Base-by-base conservation (phyloP, 2,329 filamentous ascomycete genomes). In the Colletotrichum karsti region DNA sequence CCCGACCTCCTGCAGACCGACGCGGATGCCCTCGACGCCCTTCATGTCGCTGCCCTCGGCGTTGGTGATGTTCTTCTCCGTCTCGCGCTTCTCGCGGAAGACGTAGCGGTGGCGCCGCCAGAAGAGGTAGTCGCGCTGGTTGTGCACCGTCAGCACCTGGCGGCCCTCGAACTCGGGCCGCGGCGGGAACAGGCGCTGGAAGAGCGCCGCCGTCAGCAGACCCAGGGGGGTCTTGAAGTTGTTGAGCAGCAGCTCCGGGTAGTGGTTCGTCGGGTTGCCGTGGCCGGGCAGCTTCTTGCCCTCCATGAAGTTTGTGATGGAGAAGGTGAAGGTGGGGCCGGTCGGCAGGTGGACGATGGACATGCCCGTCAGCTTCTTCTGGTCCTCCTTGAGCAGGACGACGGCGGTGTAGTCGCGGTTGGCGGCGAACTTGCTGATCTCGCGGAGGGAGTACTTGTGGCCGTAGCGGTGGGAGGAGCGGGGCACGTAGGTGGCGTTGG, bases 61-160 rank as follows among this genome's bases (percentile, higher is more conserved):
- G 4, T 89, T 93, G 5, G 93, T 87, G 1, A 98, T 93, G 62
- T 90, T 91, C 84, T 97, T 98, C 82, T 98, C 96, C 0, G 91
- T 94, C 63, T 89, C 85, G 10, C 92, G 87, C 83, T 96, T 97
- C 67, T 98, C 94, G 13, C 96, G 88, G 82, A 99, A 98, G 2
- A 97, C 88, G 76, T 99, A 99, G 51, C 96, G 87, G 79, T 98
- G 95, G 39, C 95, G 86, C 5, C 96, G 87, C 57, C 98, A 87
- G 78, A 99, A 99, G 73, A 98, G 96, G 79, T 95, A 98, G 80
- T 98, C 95, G 71, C 95, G 91, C 83, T 97, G 95, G 74, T 98
- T 98, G 80, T 98, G 94, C 58, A 98, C 82, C 1, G 95, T 98
- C 8, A 98, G 90, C 1, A 98, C 95, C 76, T 98, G 95, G 24